phyloP scores from a whole-genome alignment of 768 basidiomycete species.

The Trametes coccinea region DNA sequence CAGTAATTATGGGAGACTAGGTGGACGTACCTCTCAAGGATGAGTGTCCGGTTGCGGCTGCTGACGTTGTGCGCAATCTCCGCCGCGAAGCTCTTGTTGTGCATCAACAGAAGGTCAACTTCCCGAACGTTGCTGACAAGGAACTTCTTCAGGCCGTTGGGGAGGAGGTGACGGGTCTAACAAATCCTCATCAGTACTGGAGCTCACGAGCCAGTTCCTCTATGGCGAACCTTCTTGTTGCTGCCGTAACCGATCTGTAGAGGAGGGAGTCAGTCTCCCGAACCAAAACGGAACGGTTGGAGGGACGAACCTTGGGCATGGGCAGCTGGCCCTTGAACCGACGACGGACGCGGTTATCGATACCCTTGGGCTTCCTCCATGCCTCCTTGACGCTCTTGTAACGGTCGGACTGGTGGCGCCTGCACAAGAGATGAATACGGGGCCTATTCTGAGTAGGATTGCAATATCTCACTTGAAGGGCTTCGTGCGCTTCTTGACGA shows the following conservation, averaged over 20 bases:
- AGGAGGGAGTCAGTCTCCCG: not conserved
- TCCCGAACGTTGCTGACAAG: constrained; percentile 92
- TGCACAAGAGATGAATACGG: constrained; percentile 33
- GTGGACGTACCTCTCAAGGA: constrained; percentile 75
- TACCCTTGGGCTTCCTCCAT: constrained; percentile 99
- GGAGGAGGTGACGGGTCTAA: constrained; percentile 91
- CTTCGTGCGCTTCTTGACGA: constrained; percentile 97
- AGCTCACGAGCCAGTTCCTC: too few relatives aligned
- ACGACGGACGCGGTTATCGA: constrained; percentile 95
- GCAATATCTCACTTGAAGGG: constrained; percentile 81
- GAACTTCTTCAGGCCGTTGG: constrained; percentile 95
- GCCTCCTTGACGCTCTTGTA: constrained; percentile 96
- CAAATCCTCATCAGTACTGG: too few relatives aligned
- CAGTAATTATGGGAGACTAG: not conserved
- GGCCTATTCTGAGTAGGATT: not conserved
- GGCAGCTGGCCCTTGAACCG: constrained; percentile 94
- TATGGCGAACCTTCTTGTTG: constrained; percentile 64
- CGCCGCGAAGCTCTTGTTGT: constrained; percentile 94
- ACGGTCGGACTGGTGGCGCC: constrained; percentile 98
- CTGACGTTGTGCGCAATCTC: constrained; percentile 97
- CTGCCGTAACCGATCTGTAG: constrained; percentile 82
- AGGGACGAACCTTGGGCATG: constrained; percentile 85
- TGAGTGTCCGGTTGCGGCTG: constrained; percentile 89
- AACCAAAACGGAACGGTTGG: not conserved
- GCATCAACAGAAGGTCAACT: constrained; percentile 94